Conservation (phyloP, 2,329 filamentous ascomycete species). For the Xylariales sp. region DNA sequence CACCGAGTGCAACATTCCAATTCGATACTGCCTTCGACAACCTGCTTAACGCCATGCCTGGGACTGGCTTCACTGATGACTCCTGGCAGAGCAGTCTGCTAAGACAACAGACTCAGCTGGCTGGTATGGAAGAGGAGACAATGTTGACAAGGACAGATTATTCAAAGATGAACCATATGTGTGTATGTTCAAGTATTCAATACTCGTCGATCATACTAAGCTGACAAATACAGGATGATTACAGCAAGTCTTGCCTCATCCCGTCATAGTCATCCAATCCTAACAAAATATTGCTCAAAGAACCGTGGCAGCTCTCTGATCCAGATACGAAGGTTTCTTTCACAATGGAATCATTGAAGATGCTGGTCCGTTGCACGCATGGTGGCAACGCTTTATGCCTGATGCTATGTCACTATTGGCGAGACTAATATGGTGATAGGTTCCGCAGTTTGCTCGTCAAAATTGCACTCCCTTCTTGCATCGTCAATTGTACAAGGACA, state of each 20-base stretch:
- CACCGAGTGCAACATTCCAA: conserved; percentile 8
- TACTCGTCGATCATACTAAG: background rate
- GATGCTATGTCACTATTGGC: too few species aligned
- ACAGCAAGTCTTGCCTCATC: conserved; percentile 2
- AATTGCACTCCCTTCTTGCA: conserved; percentile 39
- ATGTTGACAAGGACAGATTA: conserved; percentile 16
- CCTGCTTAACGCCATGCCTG: conserved; percentile 12
- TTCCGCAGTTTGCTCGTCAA: conserved; percentile 27
- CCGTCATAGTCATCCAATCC: background rate
- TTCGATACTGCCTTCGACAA: conserved; percentile 13
- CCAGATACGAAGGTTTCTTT: conserved; percentile 33
- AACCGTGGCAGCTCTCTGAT: conserved; percentile 31
- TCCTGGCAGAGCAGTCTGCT: conserved; percentile 9
- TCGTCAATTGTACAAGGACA: conserved; percentile 34
- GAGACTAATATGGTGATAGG: background rate
- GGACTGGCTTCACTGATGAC: conserved; percentile 6
- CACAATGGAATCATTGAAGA: conserved; percentile 27
- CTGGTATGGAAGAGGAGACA: conserved; percentile 4
- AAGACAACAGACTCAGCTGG: conserved; percentile 2
- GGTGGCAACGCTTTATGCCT: background rate
- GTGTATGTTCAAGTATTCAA: conserved; percentile 15
- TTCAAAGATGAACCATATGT: conserved; percentile 15
- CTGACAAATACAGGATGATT: conserved; percentile 13
- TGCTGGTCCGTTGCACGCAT: background rate
- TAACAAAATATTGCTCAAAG: background rate